Evolutionary conservation across 352 stramenopile species (phyloP), one percentile per base, ranked within the genome.

Genomic region (Chrysophaeum taylorii): DNA sequence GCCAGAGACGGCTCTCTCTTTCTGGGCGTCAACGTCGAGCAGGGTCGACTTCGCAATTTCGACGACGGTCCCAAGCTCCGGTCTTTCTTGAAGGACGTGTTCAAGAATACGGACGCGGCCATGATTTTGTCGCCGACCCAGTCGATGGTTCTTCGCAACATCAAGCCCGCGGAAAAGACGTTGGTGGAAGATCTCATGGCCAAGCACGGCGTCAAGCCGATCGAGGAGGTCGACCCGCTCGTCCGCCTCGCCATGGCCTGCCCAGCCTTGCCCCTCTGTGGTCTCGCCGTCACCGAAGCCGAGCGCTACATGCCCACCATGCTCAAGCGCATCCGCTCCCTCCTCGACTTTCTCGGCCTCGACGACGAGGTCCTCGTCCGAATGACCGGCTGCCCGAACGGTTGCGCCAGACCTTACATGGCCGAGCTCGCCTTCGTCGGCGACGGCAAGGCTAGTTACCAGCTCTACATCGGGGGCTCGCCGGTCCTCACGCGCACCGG

Each of bases 331-430:
- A 88, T 98, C 57, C 87, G 96, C 41, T 79, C 85, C 27, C 72
- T 97, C 39, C 79, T 98, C 64, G 84, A 91, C 71, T 87, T 85
- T 64, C 89, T 89, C 73, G 91, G 90, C 25, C 76, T 98, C 18
- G 90, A 97, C 70, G 91, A 97, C 75, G 89, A 95, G 75, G 96
- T 98, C 70, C 83, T 97, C 52, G 95, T 98, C 61, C 89, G 94
- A 45, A 98, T 97, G 92, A 98, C 93, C n/a, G 93, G 94, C 48
- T 98, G 94, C 78, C 90, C 93, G 35, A 98, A 98, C 81, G 94
- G 94, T 54, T 98, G 93, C 75, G 93, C 91, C 1, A 82, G 94
- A 21, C 94, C 94, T 25, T 98, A 97, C 85, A 91, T 98, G 85
- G 94, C 93, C 27, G 94, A 98, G 82, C 88, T 98, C 57, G 94